Conservation (phyloP, 306 rosid genomes). For the Parietaria judaica region DNA sequence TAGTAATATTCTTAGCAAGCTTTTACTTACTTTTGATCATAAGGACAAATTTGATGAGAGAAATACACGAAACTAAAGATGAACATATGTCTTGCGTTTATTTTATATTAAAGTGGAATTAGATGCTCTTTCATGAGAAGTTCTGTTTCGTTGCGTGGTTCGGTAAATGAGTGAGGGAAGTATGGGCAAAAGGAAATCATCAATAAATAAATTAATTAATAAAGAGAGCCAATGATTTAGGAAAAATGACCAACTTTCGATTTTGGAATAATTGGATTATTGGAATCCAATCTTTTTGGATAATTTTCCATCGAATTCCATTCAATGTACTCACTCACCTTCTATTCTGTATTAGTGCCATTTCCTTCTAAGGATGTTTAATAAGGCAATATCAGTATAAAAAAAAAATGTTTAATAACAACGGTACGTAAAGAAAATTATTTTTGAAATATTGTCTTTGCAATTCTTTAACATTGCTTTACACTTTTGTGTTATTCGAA, state of each 20-base stretch:
- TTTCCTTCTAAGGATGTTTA: no score
- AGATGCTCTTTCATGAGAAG: neutral
- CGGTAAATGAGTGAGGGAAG: neutral
- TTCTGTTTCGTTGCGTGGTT: neutral
- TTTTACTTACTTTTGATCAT: no score
- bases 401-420: no score
- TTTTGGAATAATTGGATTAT: conserved; percentile 4
- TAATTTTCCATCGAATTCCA: neutral
- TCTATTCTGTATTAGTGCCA: neutral
- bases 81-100: neutral
- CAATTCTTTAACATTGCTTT: no score
- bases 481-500: no score
- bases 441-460: no score
- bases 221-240: neutral
- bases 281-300: neutral
- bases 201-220: neutral
- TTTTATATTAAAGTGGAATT: neutral
- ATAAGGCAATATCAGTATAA: no score
- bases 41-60: no score
- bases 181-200: neutral
- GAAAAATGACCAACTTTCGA: neutral
- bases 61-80: no score
- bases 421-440: no score
- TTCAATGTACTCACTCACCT: conserved; percentile 3
- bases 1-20: no score